Percentiles rank a stretch among this genome's conserved stretches.
phyloP scores from a whole-genome alignment of 2,329 filamentous ascomycete species.

The Colletotrichum tamarilloi region DNA sequence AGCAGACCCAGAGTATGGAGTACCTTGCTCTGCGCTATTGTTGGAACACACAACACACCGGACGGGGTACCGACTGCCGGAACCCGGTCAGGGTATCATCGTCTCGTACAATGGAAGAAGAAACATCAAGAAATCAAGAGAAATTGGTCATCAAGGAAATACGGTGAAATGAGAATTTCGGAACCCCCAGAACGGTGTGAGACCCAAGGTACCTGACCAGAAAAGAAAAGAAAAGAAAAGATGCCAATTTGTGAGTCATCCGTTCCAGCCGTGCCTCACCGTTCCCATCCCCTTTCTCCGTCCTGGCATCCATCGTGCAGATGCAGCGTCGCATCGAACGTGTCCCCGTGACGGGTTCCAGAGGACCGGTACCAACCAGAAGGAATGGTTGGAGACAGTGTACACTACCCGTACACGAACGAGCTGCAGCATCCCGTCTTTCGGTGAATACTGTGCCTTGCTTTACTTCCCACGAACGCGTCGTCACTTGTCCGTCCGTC shows the following conservation, averaged over 20 bases:
- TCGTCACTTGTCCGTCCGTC: not conserved
- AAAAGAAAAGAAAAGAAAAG: not conserved
- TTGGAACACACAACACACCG: conserved; percentile 10
- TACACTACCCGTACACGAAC: not conserved
- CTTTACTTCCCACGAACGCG: not conserved
- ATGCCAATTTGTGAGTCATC: not conserved
- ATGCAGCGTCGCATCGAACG: conserved; percentile 30
- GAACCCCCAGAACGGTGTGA: not conserved
- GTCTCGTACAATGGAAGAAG: conserved; percentile 1
- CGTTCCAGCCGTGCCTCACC: not conserved
- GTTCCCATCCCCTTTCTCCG: not conserved
- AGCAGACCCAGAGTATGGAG: not conserved
- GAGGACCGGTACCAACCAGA: conserved; percentile 14
- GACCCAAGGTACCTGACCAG: not conserved
- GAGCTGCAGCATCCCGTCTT: not conserved
- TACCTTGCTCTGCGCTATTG: not conserved
- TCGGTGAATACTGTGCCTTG: not conserved
- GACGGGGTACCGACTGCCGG: not conserved
- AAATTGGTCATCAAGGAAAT: not conserved
- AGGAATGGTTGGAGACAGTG: not conserved
- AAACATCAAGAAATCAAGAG: not conserved
- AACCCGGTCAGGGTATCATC: conserved; percentile 26
- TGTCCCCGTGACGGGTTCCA: conserved; percentile 31
- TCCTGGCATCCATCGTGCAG: conserved; percentile 16
- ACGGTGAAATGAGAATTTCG: not conserved